A percentile compares a stretch with the other conserved stretches of the same genome.
Evolutionary conservation across 306 rosid genomes (phyloP).

Genomic region (Lathyrus tuberosus): DNA sequence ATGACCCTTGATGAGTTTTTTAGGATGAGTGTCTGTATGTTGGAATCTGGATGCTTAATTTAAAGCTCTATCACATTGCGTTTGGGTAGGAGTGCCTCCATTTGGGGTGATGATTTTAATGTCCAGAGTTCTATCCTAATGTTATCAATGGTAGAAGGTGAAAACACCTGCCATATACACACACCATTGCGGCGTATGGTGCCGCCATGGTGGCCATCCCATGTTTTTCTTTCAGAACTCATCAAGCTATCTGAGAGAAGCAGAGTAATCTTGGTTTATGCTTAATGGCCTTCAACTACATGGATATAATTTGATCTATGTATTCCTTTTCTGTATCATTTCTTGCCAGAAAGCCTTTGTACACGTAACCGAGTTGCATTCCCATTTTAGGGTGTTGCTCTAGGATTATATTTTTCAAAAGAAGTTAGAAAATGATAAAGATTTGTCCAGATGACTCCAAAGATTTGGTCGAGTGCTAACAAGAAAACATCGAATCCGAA

Average conservation of each 20-base stretch:
- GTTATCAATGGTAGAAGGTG: no score
- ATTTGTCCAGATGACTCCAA: neutral
- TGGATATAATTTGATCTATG: conserved; percentile 5
- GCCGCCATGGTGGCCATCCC: neutral
- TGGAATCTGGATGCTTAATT: conserved; percentile 6
- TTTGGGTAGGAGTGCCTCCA: no score
- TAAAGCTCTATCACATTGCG: neutral
- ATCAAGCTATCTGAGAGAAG: no score
- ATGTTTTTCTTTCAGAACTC: no score
- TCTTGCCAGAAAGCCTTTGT: conserved; percentile 2
- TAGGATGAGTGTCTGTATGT: conserved; percentile 24
- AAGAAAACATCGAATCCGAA: no score
- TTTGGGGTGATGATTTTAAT: no score
- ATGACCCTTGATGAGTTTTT: conserved; percentile 1
- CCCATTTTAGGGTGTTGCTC: neutral
- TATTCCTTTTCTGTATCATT: conserved; percentile 1
- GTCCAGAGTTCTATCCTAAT: no score
- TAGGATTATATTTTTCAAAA: neutral
- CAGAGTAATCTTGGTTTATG: no score
- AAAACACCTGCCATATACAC: neutral
- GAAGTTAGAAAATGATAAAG: neutral
- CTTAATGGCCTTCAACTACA: no score
- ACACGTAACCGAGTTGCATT: neutral
- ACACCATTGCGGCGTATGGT: neutral
- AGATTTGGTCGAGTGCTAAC: no score